phyloP scores from a whole-genome alignment of 78 protist species.

The Emiliania huxleyi region DNA sequence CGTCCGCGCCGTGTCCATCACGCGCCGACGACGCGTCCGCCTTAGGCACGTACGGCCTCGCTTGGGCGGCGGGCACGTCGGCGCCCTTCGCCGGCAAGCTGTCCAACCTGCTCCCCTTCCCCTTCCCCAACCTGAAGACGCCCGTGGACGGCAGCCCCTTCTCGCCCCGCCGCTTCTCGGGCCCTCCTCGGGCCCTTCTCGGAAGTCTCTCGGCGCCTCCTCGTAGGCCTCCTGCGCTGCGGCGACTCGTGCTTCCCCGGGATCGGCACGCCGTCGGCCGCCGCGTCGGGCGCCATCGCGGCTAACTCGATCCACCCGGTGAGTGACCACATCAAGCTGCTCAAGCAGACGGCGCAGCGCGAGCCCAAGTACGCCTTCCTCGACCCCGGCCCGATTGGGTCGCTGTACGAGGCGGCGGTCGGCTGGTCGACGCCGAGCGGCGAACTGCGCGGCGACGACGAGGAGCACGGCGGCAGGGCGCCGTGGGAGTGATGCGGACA shows the following conservation, averaged over 20 bases:
- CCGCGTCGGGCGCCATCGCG: conserved; percentile 21
- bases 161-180: too few relatives aligned
- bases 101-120: neutral
- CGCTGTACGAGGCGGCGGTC: neutral
- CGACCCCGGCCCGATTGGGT: neutral
- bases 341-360: neutral
- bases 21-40: too few relatives aligned
- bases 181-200: too few relatives aligned
- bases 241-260: conserved; percentile 38
- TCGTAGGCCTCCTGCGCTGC: conserved; percentile 14
- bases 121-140: conserved; percentile 23
- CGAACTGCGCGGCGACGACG: conserved; percentile 2
- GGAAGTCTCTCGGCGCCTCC: too few relatives aligned
- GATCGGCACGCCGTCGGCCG: conserved; percentile 18
- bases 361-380: neutral
- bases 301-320: neutral
- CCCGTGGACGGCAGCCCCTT: conserved; percentile 1
- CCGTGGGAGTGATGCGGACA: too few relatives aligned
- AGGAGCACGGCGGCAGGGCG: neutral
- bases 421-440: neutral
- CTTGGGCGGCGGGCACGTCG: conserved; percentile 19
- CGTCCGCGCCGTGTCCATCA: conserved; percentile 9
- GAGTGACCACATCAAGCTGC: neutral
- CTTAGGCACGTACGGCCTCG: conserved; percentile 16
- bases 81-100: conserved; percentile 2